Evolutionary conservation across 768 basidiomycete genomes (phyloP).

Genomic region (Artomyces pyxidatus): DNA sequence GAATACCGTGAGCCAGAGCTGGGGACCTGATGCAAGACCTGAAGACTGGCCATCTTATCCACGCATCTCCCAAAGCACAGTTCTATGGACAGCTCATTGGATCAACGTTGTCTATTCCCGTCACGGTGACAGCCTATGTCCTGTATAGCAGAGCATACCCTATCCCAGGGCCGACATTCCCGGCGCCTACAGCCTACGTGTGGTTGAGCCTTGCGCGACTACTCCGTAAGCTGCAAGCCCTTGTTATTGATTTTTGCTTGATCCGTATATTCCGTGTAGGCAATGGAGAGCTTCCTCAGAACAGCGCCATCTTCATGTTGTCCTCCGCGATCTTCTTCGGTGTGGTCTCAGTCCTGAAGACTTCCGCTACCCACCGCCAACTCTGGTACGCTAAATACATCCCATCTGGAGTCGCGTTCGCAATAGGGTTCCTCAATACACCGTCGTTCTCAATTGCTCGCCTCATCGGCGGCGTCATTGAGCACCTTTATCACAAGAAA

Average conservation of each 20-base stretch:
- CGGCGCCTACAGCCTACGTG: conserved; percentile 91
- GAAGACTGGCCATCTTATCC: conserved; percentile 91
- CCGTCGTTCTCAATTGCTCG: conserved; percentile 92
- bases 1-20: too few species aligned
- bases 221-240: conserved; percentile 69
- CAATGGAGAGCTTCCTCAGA: conserved; percentile 74
- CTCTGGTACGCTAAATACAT: conserved; percentile 65
- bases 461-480: conserved; percentile 78
- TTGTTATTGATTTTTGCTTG: conserved; percentile 8
- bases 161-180: conserved; percentile 92
- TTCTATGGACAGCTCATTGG: conserved; percentile 94
- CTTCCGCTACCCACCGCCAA: conserved; percentile 41
- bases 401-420: conserved; percentile 90
- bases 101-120: conserved; percentile 77
- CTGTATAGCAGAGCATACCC: conserved; percentile 83
- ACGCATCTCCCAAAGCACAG: conserved; percentile 87
- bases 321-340: conserved; percentile 68
- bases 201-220: conserved; percentile 78
- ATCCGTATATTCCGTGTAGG: conserved; percentile 37
- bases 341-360: conserved; percentile 57
- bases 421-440: conserved; percentile 92
- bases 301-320: conserved; percentile 72
- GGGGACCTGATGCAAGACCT: conserved; percentile 99
- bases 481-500: conserved; percentile 54
- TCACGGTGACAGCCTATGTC: conserved; percentile 81